phyloP scores from a whole-genome alignment of 805 yeast species.

The Candida mattraensis region DNA sequence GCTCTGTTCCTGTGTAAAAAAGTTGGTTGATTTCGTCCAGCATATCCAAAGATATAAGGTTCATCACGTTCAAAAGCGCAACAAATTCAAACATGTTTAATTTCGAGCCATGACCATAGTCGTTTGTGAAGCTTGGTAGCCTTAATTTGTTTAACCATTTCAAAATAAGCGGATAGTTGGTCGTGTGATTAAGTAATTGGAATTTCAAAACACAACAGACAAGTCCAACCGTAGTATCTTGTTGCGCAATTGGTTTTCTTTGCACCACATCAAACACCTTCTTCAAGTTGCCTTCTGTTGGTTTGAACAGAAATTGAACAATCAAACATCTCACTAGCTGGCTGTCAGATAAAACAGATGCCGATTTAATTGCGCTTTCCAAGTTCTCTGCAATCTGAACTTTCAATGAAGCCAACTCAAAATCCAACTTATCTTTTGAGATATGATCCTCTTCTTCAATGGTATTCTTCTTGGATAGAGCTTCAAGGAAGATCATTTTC shows the following conservation, averaged over 20 bases:
- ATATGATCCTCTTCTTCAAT: constrained; percentile 5
- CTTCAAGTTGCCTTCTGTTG: constrained; percentile 20
- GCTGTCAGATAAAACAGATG: constrained; percentile 8
- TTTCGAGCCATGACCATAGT: constrained; percentile 21
- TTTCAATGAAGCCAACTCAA: constrained; percentile 7
- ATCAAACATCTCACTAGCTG: constrained; percentile 14
- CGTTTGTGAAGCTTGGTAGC: constrained; percentile 24
- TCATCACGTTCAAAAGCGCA: constrained; percentile 24
- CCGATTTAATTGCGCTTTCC: constrained; percentile 7
- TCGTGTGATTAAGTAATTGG: constrained; percentile 21
- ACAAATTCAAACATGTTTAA: constrained; percentile 29
- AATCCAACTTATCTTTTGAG: constrained; percentile 3
- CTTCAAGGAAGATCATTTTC: constrained; percentile 20
- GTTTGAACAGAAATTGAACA: constrained; percentile 21
- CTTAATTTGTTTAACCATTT: constrained; percentile 27
- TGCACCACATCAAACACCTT: constrained; percentile 15
- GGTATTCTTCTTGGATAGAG: constrained; percentile 11
- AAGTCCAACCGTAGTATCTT: constrained; percentile 21
- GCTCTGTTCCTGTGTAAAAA: background rate
- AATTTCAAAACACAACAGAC: constrained; percentile 28
- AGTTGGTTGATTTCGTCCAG: constrained; percentile 17
- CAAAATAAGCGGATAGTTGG: constrained; percentile 14
- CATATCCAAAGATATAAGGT: constrained; percentile 16
- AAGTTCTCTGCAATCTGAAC: constrained; percentile 15
- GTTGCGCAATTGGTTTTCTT: constrained; percentile 4